These are phyloP conservation scores for Scutellospora calospora DNA, from an alignment of 371 early-diverging fungal species.

Conservation along the genomic window DNA sequence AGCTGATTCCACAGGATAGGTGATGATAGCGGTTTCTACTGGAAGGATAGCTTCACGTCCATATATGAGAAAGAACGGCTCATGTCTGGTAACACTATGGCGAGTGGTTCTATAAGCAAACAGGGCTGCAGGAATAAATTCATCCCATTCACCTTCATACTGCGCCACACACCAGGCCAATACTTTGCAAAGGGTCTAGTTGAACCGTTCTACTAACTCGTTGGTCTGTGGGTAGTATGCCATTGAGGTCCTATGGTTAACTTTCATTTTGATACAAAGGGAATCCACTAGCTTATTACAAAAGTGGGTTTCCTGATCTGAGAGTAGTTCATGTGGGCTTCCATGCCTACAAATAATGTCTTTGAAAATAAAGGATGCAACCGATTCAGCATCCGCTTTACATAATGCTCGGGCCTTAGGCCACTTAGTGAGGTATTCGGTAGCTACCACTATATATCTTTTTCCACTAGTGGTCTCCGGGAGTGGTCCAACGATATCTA, in stretches of 20 bases:
- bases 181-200: conserved; percentile 44
- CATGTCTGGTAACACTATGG: neutral
- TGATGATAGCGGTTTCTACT: too few relatives aligned
- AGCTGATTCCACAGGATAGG: too few relatives aligned
- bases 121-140: too few relatives aligned
- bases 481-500: conserved; percentile 58
- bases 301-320: conserved; percentile 49
- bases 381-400: conserved; percentile 44
- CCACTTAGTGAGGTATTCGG: conserved; percentile 58
- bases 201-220: conserved; percentile 39
- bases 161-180: neutral
- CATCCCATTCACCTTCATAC: neutral
- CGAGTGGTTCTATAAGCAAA: too few relatives aligned
- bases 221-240: conserved; percentile 46
- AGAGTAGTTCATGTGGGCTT: conserved; percentile 48
- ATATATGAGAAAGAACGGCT: neutral
- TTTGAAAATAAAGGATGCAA: conserved; percentile 52
- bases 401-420: conserved; percentile 51
- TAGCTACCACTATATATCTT: conserved; percentile 51
- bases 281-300: neutral
- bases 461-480: conserved; percentile 48
- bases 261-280: neutral
- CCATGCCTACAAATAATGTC: conserved; percentile 51
- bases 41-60: too few relatives aligned
- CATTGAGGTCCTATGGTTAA: conserved; percentile 31